Evolutionary conservation across 176 grass and related monocot species (phyloP).

Genomic region (Juncus inflexus): DNA sequence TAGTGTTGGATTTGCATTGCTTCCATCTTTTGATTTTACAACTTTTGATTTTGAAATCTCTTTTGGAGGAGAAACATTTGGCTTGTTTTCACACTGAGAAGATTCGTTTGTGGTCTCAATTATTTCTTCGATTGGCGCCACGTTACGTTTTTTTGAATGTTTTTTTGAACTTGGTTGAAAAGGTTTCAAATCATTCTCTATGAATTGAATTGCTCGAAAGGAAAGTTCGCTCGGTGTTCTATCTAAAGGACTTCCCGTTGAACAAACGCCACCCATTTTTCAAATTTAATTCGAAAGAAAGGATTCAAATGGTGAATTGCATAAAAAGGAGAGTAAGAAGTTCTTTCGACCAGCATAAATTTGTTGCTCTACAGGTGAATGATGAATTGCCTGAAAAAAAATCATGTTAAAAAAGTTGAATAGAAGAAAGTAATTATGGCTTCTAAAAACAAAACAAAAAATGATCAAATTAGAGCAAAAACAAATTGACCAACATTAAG

Average conservation of each 20-base stretch:
- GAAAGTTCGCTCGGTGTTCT: conserved; percentile 29
- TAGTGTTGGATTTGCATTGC: conserved; percentile 5
- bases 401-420: conserved; percentile 8
- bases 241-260: conserved; percentile 19
- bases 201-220: conserved; percentile 23
- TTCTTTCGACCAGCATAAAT: conserved; percentile 13
- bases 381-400: conserved; percentile 11
- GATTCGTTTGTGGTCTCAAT: conserved; percentile 9
- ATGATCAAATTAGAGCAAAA: too few relatives aligned
- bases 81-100: conserved; percentile 19
- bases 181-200: conserved; percentile 23
- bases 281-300: conserved; percentile 12
- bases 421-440: too few relatives aligned
- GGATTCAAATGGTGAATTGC: conserved; percentile 9
- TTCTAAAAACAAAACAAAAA: too few relatives aligned
- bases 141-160: conserved; percentile 7
- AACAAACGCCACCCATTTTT: conserved; percentile 32
- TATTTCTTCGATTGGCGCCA: conserved; percentile 24
- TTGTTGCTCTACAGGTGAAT: conserved; percentile 17
- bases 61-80: conserved; percentile 9
- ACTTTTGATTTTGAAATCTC: conserved; percentile 11
- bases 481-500: too few relatives aligned
- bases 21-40: conserved; percentile 5
- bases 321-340: conserved; percentile 16
- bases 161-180: conserved; percentile 17